phyloP scores from a whole-genome alignment of 441 rosid species.

The Arabidopsis lyrata region DNA sequence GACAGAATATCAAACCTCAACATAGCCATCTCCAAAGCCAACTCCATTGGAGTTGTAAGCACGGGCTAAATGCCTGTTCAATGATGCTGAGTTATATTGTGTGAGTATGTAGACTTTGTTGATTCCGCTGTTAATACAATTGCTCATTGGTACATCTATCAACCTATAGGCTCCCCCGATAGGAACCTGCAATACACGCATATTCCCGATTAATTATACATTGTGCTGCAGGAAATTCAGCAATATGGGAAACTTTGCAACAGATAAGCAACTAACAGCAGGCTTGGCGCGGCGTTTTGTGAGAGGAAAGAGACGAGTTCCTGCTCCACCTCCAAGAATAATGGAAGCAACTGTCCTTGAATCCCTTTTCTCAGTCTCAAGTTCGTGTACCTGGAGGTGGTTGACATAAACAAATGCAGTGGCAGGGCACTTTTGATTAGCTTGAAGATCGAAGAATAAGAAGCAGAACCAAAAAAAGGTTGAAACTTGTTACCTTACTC shows the following conservation, averaged over 20 bases:
- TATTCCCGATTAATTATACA: conserved; percentile 4
- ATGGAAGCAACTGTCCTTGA: conserved; percentile 81
- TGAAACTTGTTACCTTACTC: conserved; percentile 27
- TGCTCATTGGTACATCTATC: conserved; percentile 98
- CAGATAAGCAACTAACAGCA: conserved; percentile 63
- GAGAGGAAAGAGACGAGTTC: conserved; percentile 94
- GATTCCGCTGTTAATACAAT: conserved; percentile 92
- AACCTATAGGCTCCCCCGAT: conserved; percentile 93
- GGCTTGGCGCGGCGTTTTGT: conserved; percentile 97
- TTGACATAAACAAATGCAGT: conserved; percentile 3
- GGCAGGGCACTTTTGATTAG: conserved; percentile 12
- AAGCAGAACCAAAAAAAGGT: conserved; percentile 3
- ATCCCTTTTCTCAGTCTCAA: conserved; percentile 70
- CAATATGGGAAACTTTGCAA: conserved; percentile 4
- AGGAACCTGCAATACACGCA: conserved; percentile 63
- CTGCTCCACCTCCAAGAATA: conserved; percentile 97
- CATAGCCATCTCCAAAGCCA: conserved; percentile 82
- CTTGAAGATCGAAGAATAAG: conserved; percentile 5
- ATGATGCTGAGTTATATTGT: conserved; percentile 87
- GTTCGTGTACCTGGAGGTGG: conserved; percentile 67
- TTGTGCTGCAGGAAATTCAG: conserved; percentile 6
- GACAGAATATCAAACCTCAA: conserved; percentile 59
- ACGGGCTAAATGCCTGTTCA: conserved; percentile 84
- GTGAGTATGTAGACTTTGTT: conserved; percentile 97
- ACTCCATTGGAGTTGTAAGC: conserved; percentile 81